These are phyloP conservation scores for Rhizopus sp. DNA, from an alignment of 371 early-diverging fungal species.

Conservation along the genomic window DNA sequence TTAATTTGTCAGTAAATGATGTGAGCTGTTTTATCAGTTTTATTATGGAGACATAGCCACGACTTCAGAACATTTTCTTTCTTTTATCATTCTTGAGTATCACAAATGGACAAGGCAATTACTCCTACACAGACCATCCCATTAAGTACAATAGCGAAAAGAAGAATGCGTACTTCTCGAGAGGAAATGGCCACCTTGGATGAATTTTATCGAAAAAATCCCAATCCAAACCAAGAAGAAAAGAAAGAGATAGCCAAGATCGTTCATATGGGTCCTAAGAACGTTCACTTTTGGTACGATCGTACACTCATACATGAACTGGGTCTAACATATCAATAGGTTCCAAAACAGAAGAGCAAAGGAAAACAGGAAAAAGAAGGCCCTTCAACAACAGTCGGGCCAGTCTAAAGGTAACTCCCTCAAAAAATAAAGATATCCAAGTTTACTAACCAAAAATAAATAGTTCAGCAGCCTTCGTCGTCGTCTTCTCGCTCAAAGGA, in stretches of 20 bases:
- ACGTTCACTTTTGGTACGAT: conserved; percentile 38
- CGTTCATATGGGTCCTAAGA: conserved; percentile 25
- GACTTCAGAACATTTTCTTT: neutral
- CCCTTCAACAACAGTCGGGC: neutral
- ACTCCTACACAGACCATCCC: neutral
- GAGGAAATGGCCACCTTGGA: conserved; percentile 23
- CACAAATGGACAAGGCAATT: neutral
- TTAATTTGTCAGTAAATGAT: no score
- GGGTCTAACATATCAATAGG: conserved; percentile 10
- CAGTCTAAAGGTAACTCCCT: neutral
- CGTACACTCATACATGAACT: neutral
- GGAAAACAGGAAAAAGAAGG: conserved; percentile 23
- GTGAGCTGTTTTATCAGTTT: no score
- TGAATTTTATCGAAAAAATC: conserved; percentile 16
- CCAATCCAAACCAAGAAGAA: conserved; percentile 24
- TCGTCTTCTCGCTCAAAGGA: neutral
- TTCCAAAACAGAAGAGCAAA: conserved; percentile 37
- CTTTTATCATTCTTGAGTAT: neutral
- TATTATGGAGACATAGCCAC: no score
- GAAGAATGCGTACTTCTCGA: conserved; percentile 25
- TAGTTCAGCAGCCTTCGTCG: neutral
- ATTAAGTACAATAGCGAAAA: conserved; percentile 22
- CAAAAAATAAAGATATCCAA: neutral
- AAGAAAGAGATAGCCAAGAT: conserved; percentile 19
- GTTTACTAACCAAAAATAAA: neutral